Evolutionary conservation across 176 grass and related monocot species (phyloP), one percentile per base, ranked within the genome.

Genomic region (Lolium multiflorum): DNA sequence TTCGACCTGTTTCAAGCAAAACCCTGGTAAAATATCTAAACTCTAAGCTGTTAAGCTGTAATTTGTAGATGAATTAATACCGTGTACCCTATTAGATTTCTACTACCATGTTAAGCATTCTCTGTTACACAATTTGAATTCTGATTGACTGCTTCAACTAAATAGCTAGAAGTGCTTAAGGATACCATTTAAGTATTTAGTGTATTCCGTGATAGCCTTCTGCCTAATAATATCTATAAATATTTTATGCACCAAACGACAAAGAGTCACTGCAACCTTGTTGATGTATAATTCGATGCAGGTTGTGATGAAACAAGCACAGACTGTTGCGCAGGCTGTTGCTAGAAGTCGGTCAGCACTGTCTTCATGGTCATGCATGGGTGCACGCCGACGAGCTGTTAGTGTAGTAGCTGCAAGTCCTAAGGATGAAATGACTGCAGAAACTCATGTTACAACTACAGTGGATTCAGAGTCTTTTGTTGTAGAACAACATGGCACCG

Each of bases 291-390:
- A 81, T 49, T 59, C 12, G 37, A 51, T 79, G 63, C 85, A 98
- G 96, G 90, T 93, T 83, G 87, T 98, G 78, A 93, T 98, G 87
- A 96, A 94, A 89, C 89, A 88, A 74, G 93, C 96, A 57, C 96
- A 98, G 43, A 94, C 88, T 88, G 90, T 98, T 81, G 96, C 96
- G 63, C 96, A 98, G 88, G 96, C 90, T 84, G 93, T 98, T 72
- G 96, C 90, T 83, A 89, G 92, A 86, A 98, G 90, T 85, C 91
- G 75, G 25, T 89, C 91, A 7, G 88, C 93, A 46, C 64, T 98
- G 60, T 96, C 96, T 60, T 94, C 96, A 73, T 98, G 96, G 96
- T 91, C 96, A 62, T 98, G 96, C 88, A 98, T 98, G 54, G 93
- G 96, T 82, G 93, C 93, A 85, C 91, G 96, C 9, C 86, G 87